Base-by-base conservation (phyloP, 1,284 basidiomycete genomes). In the Microbotryum silenes-acaulis region DNA sequence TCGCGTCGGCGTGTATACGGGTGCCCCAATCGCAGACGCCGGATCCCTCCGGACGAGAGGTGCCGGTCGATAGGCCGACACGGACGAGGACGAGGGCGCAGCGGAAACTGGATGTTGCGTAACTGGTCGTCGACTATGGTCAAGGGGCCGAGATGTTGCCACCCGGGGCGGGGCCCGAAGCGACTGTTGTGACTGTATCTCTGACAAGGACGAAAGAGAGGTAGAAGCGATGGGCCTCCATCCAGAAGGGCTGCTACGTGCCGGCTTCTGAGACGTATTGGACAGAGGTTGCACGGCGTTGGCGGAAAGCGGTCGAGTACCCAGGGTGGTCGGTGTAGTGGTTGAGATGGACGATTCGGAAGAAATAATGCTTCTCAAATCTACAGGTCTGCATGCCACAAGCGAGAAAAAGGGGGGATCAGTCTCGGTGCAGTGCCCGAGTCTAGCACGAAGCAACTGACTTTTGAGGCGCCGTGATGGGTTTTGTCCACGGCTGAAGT, bases 281-380 rank as follows among this genome's bases (percentile, higher is more conserved):
- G 37, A 10, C 16, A 42, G 37, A 42, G 37, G 12, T 18, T 16
- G 37, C 37, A 14, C 14, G 14, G 14, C 37, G 37, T 10, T 42
- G 12, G 37, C 6, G 37, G 37, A 18, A 16, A 45, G 27, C 18
- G 46, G 31, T 5, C 51, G 53, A 23, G 33, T 12, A 16, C n/a
- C 52, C 52, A 9, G 27, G 44, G 5, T 7, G 7, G 45, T 49
- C 8, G 37, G 23, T n/a, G 44, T n/a, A 21, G 25, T 44, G 31
- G 56, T 49, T 10, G 27, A 31, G 29, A 31, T 7, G 27, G 37
- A 14, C 23, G 42, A 18, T 54, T 65, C 69, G 63, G 62, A 61
- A 66, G 87, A 89, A 83, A 96, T 91, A 64, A 97, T 85, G 23
- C 83, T 79, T 68, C 88, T 85, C 79, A 96, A 84, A 72, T 94